A percentile compares a stretch with the other conserved stretches of the same genome.
phyloP scores from a whole-genome alignment of 2,329 filamentous ascomycete genomes.

The Colletotrichum melonis region DNA sequence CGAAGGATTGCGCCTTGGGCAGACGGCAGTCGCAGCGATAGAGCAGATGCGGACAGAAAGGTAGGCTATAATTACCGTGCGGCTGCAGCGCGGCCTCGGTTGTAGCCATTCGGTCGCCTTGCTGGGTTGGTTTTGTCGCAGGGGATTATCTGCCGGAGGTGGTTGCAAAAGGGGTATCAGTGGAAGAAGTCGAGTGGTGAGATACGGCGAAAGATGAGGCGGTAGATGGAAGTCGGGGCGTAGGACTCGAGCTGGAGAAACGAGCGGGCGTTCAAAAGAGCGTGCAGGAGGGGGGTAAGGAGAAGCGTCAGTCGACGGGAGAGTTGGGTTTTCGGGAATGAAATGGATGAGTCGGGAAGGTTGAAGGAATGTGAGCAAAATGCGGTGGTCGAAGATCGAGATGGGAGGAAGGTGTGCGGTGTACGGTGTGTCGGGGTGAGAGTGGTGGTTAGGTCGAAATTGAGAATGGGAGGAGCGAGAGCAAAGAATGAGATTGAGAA shows the following conservation, averaged over 20 bases:
- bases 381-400: neutral
- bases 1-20: neutral
- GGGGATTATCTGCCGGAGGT: neutral
- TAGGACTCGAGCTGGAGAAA: neutral
- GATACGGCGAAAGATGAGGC: neutral
- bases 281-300: neutral
- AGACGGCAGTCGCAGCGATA: neutral
- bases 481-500: constrained; percentile 6
- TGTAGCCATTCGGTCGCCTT: constrained; percentile 39
- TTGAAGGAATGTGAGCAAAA: constrained; percentile 8
- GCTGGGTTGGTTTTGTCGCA: neutral
- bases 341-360: neutral
- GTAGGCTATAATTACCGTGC: constrained; percentile 35
- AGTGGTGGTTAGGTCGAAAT: neutral
- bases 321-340: constrained; percentile 6
- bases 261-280: neutral
- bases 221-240: neutral
- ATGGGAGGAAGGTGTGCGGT: neutral
- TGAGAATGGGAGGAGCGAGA: constrained; percentile 2
- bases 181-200: neutral
- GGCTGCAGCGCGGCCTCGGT: constrained; percentile 36
- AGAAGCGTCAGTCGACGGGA: neutral
- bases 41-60: neutral
- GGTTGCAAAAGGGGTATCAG: neutral
- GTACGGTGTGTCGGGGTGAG: neutral